Evolutionary conservation across 805 yeast species (phyloP), one percentile per base, ranked within the genome.

Genomic region (Kuraishia ogatae): DNA sequence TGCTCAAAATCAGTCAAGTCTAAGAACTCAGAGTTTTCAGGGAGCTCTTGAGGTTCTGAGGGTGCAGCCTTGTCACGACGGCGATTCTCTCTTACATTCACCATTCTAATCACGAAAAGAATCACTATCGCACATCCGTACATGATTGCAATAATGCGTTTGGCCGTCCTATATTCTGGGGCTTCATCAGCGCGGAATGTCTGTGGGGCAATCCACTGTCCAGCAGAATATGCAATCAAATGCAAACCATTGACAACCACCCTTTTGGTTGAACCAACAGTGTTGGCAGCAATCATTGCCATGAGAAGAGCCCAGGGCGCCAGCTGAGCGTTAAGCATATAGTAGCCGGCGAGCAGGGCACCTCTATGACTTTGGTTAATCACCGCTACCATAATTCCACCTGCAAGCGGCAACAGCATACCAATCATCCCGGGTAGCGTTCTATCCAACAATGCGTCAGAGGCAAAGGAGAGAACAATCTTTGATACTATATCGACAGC

Each of bases 181-280:
- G 77, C 78, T 54, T 78, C 75, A 22, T 68, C 58, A 0, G 71
- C 76, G 61, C 81, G 76, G 65, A 83, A 83, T 60, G 81, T 67
- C 62, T 83, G 88, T 2, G 89, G 88, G 0, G 85, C 87, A 46
- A 81, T 71, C 54, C 85, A 68, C 59, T 82, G 75, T 2, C 84
- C 81, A 28, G 81, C 65, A 19, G 81, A 79, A 65, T 81, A 82
- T 4, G 77, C 81, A 57, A 82, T 68, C 82, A 82, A 77, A 0
- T 83, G 81, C 23, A 77, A 61, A 4, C 79, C 81, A 60, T 80
- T 81, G 57, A 85, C 69, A 35, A 76, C 75, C 24, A 81, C 66
- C 58, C 82, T 75, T 61, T 83, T 83, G 5, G 85, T 80, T 55
- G 81, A 79, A 1, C 87, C 87, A 0, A 87, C 80, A 8, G 85